phyloP scores from a whole-genome alignment of 2,329 filamentous ascomycete genomes.

The Xylariaceae sp. region DNA sequence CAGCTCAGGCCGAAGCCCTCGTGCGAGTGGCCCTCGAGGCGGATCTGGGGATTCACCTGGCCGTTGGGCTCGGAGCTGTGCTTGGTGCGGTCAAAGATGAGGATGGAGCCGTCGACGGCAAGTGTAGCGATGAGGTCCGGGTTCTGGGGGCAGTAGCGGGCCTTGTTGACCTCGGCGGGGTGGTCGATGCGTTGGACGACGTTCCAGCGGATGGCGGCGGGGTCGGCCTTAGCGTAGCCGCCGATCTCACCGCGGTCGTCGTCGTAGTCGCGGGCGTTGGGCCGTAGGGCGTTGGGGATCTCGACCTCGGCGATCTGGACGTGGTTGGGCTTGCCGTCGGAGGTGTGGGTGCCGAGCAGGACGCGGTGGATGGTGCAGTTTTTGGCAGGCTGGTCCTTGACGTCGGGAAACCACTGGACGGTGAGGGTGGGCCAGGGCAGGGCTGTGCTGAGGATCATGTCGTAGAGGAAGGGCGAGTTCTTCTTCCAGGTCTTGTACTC shows the following conservation, averaged over 20 bases:
- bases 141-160: conserved; percentile 95
- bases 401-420: conserved; percentile 96
- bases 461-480: conserved; percentile 96
- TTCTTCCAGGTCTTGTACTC: conserved; percentile 99
- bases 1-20: conserved; percentile 94
- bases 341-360: conserved; percentile 92
- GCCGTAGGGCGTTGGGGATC: conserved; percentile 73
- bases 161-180: conserved; percentile 96
- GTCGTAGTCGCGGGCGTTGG: conserved; percentile 82
- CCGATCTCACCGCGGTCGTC: conserved; percentile 91
- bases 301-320: conserved; percentile 93
- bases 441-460: conserved; percentile 90
- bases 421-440: conserved; percentile 97
- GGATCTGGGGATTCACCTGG: conserved; percentile 76
- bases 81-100: conserved; percentile 96
- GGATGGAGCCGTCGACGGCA: conserved; percentile 79
- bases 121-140: conserved; percentile 94
- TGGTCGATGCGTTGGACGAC: conserved; percentile 96
- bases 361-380: conserved; percentile 85
- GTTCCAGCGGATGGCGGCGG: conserved; percentile 76
- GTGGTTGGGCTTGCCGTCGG: conserved; percentile 80
- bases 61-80: conserved; percentile 76
- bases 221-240: conserved; percentile 77
- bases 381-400: conserved; percentile 82
- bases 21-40: conserved; percentile 77